Percentiles rank a stretch among this genome's conserved stretches.
Conservation (phyloP, 495 filamentous ascomycete genomes). For the Astrothelium subdiscretum region DNA sequence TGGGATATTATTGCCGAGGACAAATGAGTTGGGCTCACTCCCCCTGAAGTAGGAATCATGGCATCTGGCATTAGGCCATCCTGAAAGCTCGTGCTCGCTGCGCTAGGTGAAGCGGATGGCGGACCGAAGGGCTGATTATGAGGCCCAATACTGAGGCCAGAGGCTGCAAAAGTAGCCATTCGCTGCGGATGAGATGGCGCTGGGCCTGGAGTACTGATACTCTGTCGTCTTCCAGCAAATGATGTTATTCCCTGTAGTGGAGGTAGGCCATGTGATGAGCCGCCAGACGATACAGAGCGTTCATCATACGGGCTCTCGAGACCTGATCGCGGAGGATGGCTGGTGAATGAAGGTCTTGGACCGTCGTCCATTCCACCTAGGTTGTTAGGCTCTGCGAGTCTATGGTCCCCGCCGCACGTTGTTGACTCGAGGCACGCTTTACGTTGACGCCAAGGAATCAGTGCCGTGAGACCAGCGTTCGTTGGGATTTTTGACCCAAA, state of each 20-base stretch:
- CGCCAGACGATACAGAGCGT: background rate
- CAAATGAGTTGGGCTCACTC: constrained; percentile 35
- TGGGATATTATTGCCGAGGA: constrained; percentile 46
- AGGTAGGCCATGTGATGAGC: background rate
- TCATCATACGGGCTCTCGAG: background rate
- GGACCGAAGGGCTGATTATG: constrained; percentile 11
- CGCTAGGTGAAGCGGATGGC: constrained; percentile 20
- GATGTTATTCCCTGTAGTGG: background rate
- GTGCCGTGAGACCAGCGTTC: background rate
- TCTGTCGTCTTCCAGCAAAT: background rate
- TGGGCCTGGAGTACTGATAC: background rate
- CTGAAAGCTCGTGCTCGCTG: constrained; percentile 13
- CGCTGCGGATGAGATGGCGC: background rate
- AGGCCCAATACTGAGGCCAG: background rate
- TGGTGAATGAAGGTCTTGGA: background rate
- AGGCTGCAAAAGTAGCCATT: background rate
- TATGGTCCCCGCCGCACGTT: background rate
- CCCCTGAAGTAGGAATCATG: constrained; percentile 27
- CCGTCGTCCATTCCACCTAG: background rate
- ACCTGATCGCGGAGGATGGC: background rate
- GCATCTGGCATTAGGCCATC: constrained; percentile 12
- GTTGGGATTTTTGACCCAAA: background rate
- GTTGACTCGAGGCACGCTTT: background rate
- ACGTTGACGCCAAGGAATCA: background rate
- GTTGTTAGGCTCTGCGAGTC: background rate